These are phyloP conservation scores for Fusarium verticillioides DNA, from an alignment of 2,329 filamentous ascomycete species.

Conservation along the genomic window DNA sequence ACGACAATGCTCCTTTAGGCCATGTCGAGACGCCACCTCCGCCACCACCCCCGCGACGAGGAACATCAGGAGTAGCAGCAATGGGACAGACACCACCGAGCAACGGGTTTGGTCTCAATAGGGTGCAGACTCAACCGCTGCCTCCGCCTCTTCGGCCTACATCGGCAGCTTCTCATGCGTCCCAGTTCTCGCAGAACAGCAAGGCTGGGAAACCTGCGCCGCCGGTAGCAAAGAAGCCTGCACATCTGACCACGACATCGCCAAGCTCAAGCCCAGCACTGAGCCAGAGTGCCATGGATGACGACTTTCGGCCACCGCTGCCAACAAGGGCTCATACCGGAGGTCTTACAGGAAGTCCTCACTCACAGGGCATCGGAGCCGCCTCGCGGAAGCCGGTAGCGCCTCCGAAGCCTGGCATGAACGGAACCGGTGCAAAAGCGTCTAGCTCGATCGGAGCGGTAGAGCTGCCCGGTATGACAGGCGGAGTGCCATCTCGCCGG, in stretches of 20 bases:
- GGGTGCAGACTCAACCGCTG: constrained; percentile 44
- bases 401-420: constrained; percentile 36
- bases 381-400: constrained; percentile 43
- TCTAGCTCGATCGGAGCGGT: constrained; percentile 28
- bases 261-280: constrained; percentile 40
- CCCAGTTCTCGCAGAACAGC: constrained; percentile 47
- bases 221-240: constrained; percentile 72
- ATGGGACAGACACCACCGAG: constrained; percentile 18
- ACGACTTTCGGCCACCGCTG: constrained; percentile 42
- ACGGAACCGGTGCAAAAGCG: constrained; percentile 35
- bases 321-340: constrained; percentile 39
- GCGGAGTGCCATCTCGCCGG: constrained; percentile 34
- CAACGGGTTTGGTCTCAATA: constrained; percentile 36
- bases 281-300: constrained; percentile 34
- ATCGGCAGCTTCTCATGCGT: constrained; percentile 50
- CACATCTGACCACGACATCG: constrained; percentile 57
- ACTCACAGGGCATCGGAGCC: constrained; percentile 16
- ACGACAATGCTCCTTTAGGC: constrained; percentile 49
- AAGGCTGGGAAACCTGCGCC: constrained; percentile 58
- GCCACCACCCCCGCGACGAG: constrained; percentile 57
- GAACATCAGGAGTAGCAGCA: constrained; percentile 43
- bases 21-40: constrained; percentile 56
- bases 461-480: constrained; percentile 35
- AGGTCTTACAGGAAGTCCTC: constrained; percentile 13
- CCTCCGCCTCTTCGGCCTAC: constrained; percentile 47